These are phyloP conservation scores for Oropetium thomaeum DNA, from an alignment of 176 grass and related monocot genomes.

Conservation along the genomic window DNA sequence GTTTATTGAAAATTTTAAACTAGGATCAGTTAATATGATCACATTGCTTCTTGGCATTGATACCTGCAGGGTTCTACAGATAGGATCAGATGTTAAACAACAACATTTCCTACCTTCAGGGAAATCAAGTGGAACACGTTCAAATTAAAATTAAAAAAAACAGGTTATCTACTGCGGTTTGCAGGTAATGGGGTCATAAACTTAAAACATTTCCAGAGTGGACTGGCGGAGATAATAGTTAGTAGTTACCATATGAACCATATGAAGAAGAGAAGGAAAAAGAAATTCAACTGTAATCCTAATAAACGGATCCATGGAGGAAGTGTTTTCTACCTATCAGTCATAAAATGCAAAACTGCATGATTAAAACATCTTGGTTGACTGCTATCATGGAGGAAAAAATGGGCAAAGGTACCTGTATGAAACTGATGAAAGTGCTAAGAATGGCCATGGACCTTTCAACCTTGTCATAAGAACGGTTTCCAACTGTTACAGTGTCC, in stretches of 20 bases:
- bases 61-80: constrained; percentile 82
- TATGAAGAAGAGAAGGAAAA: background rate
- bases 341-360: background rate
- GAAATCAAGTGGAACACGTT: constrained; percentile 6
- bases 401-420: constrained; percentile 52
- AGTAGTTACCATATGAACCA: constrained; percentile 11
- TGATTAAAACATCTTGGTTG: background rate
- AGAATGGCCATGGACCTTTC: constrained; percentile 77
- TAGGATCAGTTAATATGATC: constrained; percentile 79
- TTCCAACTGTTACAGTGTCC: constrained; percentile 66
- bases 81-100: constrained; percentile 65
- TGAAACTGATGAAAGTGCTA: constrained; percentile 62
- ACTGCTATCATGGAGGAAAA: background rate
- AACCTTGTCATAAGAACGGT: constrained; percentile 56
- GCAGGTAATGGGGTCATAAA: background rate
- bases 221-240: background rate
- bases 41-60: constrained; percentile 83
- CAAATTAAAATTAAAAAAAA: constrained; percentile 4
- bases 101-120: background rate
- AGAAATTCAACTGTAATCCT: background rate
- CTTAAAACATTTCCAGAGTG: background rate
- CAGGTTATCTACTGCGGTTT: background rate
- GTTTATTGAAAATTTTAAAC: constrained; percentile 58
- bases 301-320: background rate
- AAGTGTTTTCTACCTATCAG: background rate